These are phyloP conservation scores for Mycosarcoma maydis DNA, from an alignment of 1,284 basidiomycete species.

Conservation along the genomic window DNA sequence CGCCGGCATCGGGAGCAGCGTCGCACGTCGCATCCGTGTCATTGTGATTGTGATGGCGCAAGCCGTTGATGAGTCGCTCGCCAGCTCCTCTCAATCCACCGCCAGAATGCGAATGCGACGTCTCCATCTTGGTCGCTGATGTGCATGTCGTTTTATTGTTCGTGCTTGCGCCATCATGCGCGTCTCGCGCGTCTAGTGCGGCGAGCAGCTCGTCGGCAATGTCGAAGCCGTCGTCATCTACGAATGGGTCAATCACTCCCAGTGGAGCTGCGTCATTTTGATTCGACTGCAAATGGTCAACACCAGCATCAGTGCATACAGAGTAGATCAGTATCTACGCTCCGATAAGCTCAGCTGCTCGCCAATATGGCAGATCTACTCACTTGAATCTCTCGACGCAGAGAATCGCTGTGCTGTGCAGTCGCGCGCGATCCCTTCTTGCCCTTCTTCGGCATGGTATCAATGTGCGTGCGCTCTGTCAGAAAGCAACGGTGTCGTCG, in stretches of 20 bases:
- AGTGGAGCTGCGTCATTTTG: constrained; percentile 2
- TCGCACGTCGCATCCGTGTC: constrained; percentile 4
- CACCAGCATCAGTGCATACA: no score
- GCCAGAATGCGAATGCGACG: constrained; percentile 9
- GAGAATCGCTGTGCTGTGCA: constrained; percentile 17
- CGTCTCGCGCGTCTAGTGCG: constrained; percentile 51
- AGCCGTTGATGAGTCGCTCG: constrained; percentile 41
- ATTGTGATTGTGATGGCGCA: constrained; percentile 15
- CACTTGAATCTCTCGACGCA: constrained; percentile 35
- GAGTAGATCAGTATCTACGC: neutral
- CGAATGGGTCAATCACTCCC: constrained; percentile 28
- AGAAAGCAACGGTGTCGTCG: no score
- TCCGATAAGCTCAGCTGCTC: neutral
- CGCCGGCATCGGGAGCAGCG: neutral
- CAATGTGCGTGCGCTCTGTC: no score
- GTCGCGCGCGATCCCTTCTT: constrained; percentile 31
- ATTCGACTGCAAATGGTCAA: neutral
- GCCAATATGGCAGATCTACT: neutral
- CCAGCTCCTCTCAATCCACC: constrained; percentile 38
- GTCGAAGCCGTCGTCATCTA: constrained; percentile 48
- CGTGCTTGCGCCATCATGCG: constrained; percentile 17
- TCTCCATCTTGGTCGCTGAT: constrained; percentile 4
- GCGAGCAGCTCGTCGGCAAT: constrained; percentile 58
- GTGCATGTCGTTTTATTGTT: neutral
- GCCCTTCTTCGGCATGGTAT: constrained; percentile 41